Percentiles rank a stretch among this genome's conserved stretches.
Conservation (phyloP, 2,329 filamentous ascomycete species). For the Pyrenochaeta sp. region DNA sequence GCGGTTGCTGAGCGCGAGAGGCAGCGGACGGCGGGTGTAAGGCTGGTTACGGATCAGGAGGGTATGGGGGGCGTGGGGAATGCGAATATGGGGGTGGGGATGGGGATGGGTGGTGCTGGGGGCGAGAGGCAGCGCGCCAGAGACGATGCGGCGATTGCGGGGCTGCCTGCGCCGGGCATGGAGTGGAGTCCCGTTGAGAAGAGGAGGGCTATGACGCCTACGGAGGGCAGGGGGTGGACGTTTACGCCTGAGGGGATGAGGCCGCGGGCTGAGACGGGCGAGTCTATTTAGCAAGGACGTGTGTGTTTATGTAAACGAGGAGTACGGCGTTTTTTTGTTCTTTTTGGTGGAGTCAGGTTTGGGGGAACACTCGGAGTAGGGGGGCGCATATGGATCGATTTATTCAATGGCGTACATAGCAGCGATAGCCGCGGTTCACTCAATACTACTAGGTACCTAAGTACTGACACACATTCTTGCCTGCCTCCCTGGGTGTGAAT, state of each 20-base stretch:
- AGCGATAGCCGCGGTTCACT: too few relatives aligned
- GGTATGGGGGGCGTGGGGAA: slow-evolving; percentile 10
- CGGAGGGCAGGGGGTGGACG: slow-evolving; percentile 40
- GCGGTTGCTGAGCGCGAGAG: slow-evolving; percentile 39
- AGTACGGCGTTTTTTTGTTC: too few relatives aligned
- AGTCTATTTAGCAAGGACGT: slow-evolving; percentile 33
- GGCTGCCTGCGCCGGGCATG: slow-evolving; percentile 41
- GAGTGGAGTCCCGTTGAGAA: slow-evolving; percentile 50
- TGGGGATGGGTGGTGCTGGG: slow-evolving; percentile 4
- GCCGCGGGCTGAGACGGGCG: slow-evolving; percentile 48
- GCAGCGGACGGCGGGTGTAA: slow-evolving; percentile 43
- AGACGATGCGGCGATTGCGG: slow-evolving; percentile 43
- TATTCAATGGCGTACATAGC: too few relatives aligned
- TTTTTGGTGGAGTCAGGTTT: too few relatives aligned
- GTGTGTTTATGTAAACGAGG: too few relatives aligned
- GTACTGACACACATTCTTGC: too few relatives aligned
- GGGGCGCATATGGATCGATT: too few relatives aligned
- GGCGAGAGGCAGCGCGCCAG: slow-evolving; percentile 31
- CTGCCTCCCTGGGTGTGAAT: too few relatives aligned
- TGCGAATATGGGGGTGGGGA: slow-evolving; percentile 3
- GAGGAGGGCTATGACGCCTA: slow-evolving; percentile 50
- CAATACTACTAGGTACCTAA: too few relatives aligned
- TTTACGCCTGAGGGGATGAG: slow-evolving; percentile 37
- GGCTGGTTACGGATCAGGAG: slow-evolving; percentile 45
- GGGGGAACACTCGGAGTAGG: too few relatives aligned